phyloP scores from a whole-genome alignment of 345 rosid genomes.

The Populus simonii region DNA sequence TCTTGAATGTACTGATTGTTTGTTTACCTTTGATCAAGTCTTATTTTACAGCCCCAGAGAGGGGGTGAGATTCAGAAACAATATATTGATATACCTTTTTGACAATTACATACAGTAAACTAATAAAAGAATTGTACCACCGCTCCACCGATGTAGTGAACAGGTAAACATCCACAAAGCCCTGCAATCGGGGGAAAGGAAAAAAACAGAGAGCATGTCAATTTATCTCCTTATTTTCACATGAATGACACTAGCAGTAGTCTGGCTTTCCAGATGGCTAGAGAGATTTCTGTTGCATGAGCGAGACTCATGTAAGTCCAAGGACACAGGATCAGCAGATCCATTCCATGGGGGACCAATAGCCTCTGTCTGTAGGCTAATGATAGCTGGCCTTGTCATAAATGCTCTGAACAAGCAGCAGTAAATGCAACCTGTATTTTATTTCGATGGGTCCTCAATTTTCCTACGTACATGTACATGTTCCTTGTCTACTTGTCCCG shows the following conservation, averaged over 20 bases:
- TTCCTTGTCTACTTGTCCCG: background rate
- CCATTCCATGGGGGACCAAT: background rate
- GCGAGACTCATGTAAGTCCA: background rate
- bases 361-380: background rate
- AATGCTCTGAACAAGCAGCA: too few relatives aligned
- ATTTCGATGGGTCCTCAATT: background rate
- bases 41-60: conserved; percentile 50
- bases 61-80: conserved; percentile 20
- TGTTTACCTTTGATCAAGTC: conserved; percentile 23
- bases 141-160: conserved; percentile 21
- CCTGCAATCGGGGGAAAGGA: conserved; percentile 32
- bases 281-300: background rate
- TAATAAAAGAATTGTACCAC: conserved; percentile 55
- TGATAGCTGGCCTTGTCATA: too few relatives aligned
- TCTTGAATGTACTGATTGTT: conserved; percentile 13
- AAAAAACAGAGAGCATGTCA: conserved; percentile 1
- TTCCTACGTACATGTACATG: background rate
- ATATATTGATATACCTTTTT: conserved; percentile 31
- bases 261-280: background rate
- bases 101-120: conserved; percentile 50
- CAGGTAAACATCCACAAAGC: conserved; percentile 21
- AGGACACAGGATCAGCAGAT: background rate
- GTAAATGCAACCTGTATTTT: background rate
- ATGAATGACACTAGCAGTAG: background rate
- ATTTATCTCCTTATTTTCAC: background rate